Percentiles rank a stretch among this genome's conserved stretches.
These are phyloP conservation scores for Arthonia radiata DNA, from an alignment of 495 filamentous ascomycete species.

Conservation along the genomic window DNA sequence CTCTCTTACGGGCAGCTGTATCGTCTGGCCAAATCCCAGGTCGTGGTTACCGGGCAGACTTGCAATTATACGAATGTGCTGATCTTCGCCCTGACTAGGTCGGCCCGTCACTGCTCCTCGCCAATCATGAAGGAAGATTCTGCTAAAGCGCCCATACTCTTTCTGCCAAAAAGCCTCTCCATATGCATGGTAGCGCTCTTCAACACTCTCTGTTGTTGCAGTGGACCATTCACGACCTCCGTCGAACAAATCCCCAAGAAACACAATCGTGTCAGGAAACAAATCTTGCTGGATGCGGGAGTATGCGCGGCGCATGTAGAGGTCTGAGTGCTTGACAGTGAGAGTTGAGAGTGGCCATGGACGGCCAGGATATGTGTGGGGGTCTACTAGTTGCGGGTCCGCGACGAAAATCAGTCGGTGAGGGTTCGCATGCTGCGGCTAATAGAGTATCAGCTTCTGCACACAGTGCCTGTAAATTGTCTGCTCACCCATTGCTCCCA, in stretches of 20 bases:
- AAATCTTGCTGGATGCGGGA: conserved; percentile 40
- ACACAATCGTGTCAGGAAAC: conserved; percentile 59
- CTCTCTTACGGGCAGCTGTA: conserved; percentile 52
- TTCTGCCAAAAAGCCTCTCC: conserved; percentile 55
- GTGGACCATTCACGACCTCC: conserved; percentile 91
- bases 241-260: conserved; percentile 89
- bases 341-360: conserved; percentile 66
- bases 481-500: conserved; percentile 83
- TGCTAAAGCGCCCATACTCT: conserved; percentile 57
- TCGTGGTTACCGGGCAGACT: conserved; percentile 91
- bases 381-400: conserved; percentile 94
- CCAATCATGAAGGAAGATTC: conserved; percentile 52
- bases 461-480: conserved; percentile 1
- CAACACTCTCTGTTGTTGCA: conserved; percentile 32
- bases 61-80: conserved; percentile 31
- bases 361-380: conserved; percentile 83
- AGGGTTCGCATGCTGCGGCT: conserved; percentile 55
- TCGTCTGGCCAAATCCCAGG: conserved; percentile 69
- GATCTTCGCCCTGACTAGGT: conserved; percentile 23
- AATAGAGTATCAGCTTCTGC: conserved; percentile 3
- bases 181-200: conserved; percentile 50
- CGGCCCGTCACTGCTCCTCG: conserved; percentile 2
- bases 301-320: conserved; percentile 65
- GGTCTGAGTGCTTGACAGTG: conserved; percentile 65
- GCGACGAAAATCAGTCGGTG: conserved; percentile 76